Percentiles rank a stretch among this genome's conserved stretches.
Conservation (phyloP, 2,329 filamentous ascomycete species). For the Polytolypa hystricis region DNA sequence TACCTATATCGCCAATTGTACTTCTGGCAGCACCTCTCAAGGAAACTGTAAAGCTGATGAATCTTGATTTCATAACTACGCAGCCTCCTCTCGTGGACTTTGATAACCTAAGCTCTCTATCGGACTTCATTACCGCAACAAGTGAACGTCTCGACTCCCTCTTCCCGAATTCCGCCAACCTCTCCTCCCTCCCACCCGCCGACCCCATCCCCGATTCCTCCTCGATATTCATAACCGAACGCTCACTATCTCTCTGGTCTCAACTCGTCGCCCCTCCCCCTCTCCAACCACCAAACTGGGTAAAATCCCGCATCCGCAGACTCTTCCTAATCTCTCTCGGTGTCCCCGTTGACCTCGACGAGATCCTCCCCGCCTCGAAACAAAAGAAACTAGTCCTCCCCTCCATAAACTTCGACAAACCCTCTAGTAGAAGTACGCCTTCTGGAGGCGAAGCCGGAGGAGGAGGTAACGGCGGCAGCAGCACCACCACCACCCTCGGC, state of each 20-base stretch:
- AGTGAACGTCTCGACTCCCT: constrained; percentile 32
- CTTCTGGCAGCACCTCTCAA: too few relatives aligned
- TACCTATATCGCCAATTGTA: too few relatives aligned
- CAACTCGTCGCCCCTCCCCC: constrained; percentile 92
- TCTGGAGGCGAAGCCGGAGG: too few relatives aligned
- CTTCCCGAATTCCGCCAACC: constrained; percentile 31
- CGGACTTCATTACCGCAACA: constrained; percentile 30
- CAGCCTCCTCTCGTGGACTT: constrained; percentile 40
- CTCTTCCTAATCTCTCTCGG: constrained; percentile 92
- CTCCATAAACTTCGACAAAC: constrained; percentile 51
- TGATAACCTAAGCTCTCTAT: constrained; percentile 38
- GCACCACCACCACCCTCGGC: constrained; percentile 24
- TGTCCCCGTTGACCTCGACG: constrained; percentile 90
- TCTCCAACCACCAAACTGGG: constrained; percentile 94
- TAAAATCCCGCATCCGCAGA: constrained; percentile 84
- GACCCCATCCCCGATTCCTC: constrained; percentile 33
- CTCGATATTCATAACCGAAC: constrained; percentile 68
- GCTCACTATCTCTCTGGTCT: constrained; percentile 86
- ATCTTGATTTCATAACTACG: constrained; percentile 7
- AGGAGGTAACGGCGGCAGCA: constrained; percentile 39
- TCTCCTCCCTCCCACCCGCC: constrained; percentile 24
- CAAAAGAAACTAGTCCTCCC: constrained; percentile 95
- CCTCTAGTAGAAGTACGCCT: too few relatives aligned
- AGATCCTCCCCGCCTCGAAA: constrained; percentile 92
- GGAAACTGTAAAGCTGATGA: constrained; percentile 13